Evolutionary conservation across 352 stramenopile genomes (phyloP).

Genomic region (Phytopythium chamaehyphon): DNA sequence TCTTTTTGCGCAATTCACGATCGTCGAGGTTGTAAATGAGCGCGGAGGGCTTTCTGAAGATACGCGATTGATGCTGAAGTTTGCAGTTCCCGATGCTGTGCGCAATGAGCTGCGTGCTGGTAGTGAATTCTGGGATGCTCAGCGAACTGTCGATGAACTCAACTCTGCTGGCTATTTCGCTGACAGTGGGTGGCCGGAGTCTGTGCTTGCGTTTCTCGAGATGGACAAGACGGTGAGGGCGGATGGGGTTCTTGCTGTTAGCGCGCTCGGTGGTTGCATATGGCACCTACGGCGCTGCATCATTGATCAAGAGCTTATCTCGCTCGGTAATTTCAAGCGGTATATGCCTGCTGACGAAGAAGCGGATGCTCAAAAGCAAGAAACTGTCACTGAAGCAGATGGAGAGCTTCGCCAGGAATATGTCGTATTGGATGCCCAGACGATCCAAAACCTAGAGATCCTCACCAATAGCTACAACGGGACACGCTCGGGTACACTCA

Average conservation of each 20-base stretch:
- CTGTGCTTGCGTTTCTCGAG: slow-evolving; percentile 57
- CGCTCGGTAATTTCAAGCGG: slow-evolving; percentile 67
- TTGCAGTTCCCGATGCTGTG: slow-evolving; percentile 52
- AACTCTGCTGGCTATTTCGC: slow-evolving; percentile 87
- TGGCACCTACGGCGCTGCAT: slow-evolving; percentile 77
- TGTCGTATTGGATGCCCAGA: slow-evolving; percentile 95
- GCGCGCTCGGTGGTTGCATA: slow-evolving; percentile 68
- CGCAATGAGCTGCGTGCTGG: slow-evolving; percentile 59
- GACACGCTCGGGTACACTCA: slow-evolving; percentile 89
- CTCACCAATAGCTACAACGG: slow-evolving; percentile 90
- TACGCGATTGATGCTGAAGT: slow-evolving; percentile 75
- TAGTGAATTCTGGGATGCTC: slow-evolving; percentile 89
- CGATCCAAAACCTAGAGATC: slow-evolving; percentile 97
- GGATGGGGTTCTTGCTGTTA: slow-evolving; percentile 60
- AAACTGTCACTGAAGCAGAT: slow-evolving; percentile 6
- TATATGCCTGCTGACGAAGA: slow-evolving; percentile 82
- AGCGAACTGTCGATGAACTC: slow-evolving; percentile 90
- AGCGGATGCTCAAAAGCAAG: slow-evolving; percentile 10
- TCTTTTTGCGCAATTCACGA: slow-evolving; percentile 88
- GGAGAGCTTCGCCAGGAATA: slow-evolving; percentile 75
- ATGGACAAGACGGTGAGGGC: slow-evolving; percentile 64
- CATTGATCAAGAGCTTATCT: slow-evolving; percentile 81
- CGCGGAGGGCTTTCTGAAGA: slow-evolving; percentile 55
- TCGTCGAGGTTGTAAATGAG: slow-evolving; percentile 84
- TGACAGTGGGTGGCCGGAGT: slow-evolving; percentile 59